Conservation (phyloP, 805 yeast genomes). For the Pichia cephalocereana region DNA sequence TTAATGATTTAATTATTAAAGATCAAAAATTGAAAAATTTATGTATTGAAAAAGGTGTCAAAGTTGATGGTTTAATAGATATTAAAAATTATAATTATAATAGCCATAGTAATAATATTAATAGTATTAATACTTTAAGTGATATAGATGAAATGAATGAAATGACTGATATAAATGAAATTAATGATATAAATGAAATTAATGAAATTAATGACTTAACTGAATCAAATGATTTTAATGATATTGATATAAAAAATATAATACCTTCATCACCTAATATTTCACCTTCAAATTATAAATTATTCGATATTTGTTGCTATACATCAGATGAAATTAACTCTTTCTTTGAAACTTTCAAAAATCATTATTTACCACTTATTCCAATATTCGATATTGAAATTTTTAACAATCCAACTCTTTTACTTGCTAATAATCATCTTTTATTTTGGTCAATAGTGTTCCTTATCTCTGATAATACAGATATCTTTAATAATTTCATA, state of each 20-base stretch:
- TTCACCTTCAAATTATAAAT: neutral
- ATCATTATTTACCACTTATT: slow-evolving; percentile 11
- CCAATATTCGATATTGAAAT: slow-evolving; percentile 20
- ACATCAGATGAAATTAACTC: slow-evolving; percentile 9
- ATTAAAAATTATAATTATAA: slow-evolving; percentile 10
- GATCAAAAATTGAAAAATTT: slow-evolving; percentile 18
- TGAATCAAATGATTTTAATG: no score
- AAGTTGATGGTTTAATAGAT: slow-evolving; percentile 24
- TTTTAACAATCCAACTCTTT: slow-evolving; percentile 4
- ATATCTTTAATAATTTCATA: slow-evolving; percentile 12
- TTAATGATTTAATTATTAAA: slow-evolving; percentile 20
- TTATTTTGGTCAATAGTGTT: slow-evolving; percentile 27
- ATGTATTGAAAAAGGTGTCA: slow-evolving; percentile 20
- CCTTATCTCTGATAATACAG: slow-evolving; percentile 12
- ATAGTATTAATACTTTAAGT: neutral
- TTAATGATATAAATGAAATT: no score
- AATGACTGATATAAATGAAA: no score
- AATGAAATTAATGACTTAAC: no score
- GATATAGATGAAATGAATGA: no score
- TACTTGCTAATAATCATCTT: slow-evolving; percentile 16
- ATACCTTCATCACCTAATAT: no score
- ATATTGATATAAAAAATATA: no score
- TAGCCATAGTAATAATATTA: neutral
- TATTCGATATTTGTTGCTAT: slow-evolving; percentile 4
- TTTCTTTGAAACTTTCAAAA: slow-evolving; percentile 15